Percentiles rank a stretch among this genome's conserved stretches.
Conservation (phyloP, 2,329 filamentous ascomycete species). For the Raffaelea arxii region DNA sequence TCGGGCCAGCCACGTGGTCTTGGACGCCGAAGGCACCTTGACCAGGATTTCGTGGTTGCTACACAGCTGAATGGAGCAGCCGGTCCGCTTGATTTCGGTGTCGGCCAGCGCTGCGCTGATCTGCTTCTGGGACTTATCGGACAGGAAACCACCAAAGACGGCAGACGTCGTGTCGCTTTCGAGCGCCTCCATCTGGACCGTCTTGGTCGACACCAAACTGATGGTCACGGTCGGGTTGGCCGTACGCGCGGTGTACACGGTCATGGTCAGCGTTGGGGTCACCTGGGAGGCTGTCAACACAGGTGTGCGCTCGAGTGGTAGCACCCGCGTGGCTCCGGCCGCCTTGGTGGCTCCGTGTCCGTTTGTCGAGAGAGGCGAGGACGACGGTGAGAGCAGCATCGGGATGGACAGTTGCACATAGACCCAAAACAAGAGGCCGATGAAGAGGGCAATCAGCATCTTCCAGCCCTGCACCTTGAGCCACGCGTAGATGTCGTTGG, state of each 20-base stretch:
- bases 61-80: constrained; percentile 36
- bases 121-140: constrained; percentile 21
- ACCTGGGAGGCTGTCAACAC: background rate
- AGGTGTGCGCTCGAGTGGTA: background rate
- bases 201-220: constrained; percentile 26
- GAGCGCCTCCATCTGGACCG: constrained; percentile 17
- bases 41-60: constrained; percentile 43
- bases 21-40: constrained; percentile 39
- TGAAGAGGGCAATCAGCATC: background rate
- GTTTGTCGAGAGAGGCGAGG: background rate
- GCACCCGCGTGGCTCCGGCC: background rate
- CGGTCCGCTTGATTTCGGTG: constrained; percentile 19
- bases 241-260: constrained; percentile 5
- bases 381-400: background rate
- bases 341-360: too few relatives aligned
- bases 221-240: constrained; percentile 20
- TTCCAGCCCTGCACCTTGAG: background rate
- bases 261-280: background rate
- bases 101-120: constrained; percentile 9
- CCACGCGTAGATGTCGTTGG: background rate
- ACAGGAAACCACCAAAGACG: constrained; percentile 29
- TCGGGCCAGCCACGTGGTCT: constrained; percentile 44
- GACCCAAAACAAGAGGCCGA: constrained; percentile 2
- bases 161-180: constrained; percentile 16
- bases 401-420: background rate